Evolutionary conservation across 2,329 filamentous ascomycete species (phyloP).

Genomic region (Curvularia hawaiiensis): DNA sequence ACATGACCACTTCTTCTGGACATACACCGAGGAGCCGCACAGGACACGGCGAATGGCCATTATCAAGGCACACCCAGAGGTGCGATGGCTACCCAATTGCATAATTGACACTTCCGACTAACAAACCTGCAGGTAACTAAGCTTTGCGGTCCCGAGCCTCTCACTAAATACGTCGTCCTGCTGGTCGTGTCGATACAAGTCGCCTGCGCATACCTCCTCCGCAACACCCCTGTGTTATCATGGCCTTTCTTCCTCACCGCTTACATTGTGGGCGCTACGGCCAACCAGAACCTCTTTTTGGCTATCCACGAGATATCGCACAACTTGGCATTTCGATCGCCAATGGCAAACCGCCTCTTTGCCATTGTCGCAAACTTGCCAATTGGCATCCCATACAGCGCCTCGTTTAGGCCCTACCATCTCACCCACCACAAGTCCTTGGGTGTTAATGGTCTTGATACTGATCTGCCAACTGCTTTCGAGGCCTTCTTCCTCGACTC

Average conservation of each 20-base stretch:
- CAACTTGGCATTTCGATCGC: constrained; percentile 88
- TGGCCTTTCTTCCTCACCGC: constrained; percentile 84
- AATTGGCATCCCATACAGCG: constrained; percentile 94
- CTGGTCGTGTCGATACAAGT: constrained; percentile 84
- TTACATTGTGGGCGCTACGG: constrained; percentile 90
- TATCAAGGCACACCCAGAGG: constrained; percentile 97
- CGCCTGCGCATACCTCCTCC: constrained; percentile 75
- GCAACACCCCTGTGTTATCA: constrained; percentile 78
- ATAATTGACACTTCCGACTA: neutral
- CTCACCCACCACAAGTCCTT: constrained; percentile 99
- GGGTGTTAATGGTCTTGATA: constrained; percentile 93
- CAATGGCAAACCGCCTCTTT: constrained; percentile 79
- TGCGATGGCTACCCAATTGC: constrained; percentile 44
- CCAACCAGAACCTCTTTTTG: constrained; percentile 98
- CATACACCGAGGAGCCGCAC: constrained; percentile 97
- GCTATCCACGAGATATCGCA: constrained; percentile 99
- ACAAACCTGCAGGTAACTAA: constrained; percentile 74
- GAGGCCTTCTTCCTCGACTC: constrained; percentile 95
- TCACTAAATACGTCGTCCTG: constrained; percentile 92
- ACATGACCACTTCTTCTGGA: constrained; percentile 86
- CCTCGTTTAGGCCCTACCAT: constrained; percentile 96
- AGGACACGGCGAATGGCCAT: constrained; percentile 88
- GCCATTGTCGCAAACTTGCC: constrained; percentile 95
- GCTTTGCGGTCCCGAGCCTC: constrained; percentile 91
- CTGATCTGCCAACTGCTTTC: constrained; percentile 88